phyloP scores from a whole-genome alignment of 2,329 filamentous ascomycete species.

The Penicillium capsulatum region DNA sequence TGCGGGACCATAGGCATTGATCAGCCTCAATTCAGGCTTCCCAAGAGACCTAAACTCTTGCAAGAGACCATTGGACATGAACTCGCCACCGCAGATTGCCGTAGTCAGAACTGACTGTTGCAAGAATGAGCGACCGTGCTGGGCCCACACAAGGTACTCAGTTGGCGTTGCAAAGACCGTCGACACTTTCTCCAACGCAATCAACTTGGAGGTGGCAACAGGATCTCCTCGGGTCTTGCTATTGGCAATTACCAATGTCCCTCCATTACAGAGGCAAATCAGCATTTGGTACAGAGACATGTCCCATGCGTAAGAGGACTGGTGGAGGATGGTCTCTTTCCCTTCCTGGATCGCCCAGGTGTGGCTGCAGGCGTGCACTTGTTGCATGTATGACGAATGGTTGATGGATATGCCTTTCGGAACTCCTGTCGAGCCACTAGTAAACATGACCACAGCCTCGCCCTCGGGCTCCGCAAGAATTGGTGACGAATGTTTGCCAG shows the following conservation, averaged over 20 bases:
- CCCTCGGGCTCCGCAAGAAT: constrained; percentile 8
- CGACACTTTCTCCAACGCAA: constrained; percentile 17
- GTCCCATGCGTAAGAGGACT: constrained; percentile 24
- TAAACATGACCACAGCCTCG: constrained; percentile 17
- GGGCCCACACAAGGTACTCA: constrained; percentile 17
- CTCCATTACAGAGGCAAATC: constrained; percentile 16
- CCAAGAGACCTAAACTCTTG: constrained; percentile 14
- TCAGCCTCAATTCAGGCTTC: constrained; percentile 10
- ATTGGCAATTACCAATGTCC: constrained; percentile 16
- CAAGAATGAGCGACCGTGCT: constrained; percentile 9
- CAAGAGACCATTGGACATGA: constrained; percentile 5
- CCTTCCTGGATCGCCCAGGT: constrained; percentile 8
- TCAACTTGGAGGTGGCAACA: constrained; percentile 15
- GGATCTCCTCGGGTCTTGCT: constrained; percentile 14
- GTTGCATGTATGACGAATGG: constrained; percentile 14
- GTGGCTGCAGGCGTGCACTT: constrained; percentile 9
- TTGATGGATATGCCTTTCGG: constrained; percentile 14
- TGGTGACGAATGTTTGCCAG: neutral
- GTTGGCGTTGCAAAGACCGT: constrained; percentile 18
- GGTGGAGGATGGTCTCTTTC: constrained; percentile 18
- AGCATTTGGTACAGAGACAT: constrained; percentile 22
- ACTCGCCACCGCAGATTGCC: constrained; percentile 25
- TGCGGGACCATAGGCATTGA: constrained; percentile 30
- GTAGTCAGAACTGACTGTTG: constrained; percentile 4
- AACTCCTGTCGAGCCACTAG: constrained; percentile 21